Conservation (phyloP, 495 filamentous ascomycete species). For the Penicillium psychrofluorescens region DNA sequence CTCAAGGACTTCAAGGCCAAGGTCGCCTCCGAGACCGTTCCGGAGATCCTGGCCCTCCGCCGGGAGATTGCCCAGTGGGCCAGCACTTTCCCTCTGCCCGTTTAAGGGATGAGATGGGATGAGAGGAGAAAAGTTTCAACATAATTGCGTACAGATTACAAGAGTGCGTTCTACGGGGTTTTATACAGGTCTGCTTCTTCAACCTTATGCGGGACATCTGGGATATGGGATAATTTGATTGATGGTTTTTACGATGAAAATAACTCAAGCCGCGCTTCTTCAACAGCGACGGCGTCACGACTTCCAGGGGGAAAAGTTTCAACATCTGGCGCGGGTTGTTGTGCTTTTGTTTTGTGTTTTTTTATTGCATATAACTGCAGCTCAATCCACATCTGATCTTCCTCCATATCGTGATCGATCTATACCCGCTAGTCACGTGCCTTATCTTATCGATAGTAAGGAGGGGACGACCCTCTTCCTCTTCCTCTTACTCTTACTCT, state of each 20-base stretch:
- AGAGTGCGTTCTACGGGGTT: conserved; percentile 36
- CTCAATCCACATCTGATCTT: background rate
- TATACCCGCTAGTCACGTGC: background rate
- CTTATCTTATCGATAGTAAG: no score
- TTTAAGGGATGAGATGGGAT: conserved; percentile 36
- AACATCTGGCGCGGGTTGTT: conserved; percentile 8
- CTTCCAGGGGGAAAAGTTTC: conserved; percentile 31
- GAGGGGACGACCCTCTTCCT: no score
- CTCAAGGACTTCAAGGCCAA: conserved; percentile 98
- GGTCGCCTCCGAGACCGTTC: conserved; percentile 67
- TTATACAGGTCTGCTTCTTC: conserved; percentile 42
- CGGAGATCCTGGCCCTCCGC: conserved; percentile 72
- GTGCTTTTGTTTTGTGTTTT: background rate
- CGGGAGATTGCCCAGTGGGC: conserved; percentile 89
- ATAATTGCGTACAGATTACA: conserved; percentile 25
- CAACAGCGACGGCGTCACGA: conserved; percentile 22
- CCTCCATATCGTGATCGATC: background rate
- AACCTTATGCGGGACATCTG: conserved; percentile 40
- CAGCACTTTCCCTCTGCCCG: conserved; percentile 84
- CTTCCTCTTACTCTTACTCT: no score
- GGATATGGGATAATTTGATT: conserved; percentile 26
- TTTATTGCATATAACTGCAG: no score
- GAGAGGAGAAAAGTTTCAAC: conserved; percentile 18
- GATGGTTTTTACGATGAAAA: conserved; percentile 9
- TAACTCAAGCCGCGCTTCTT: conserved; percentile 28